These are phyloP conservation scores for Cyberlindnera euphorbiiphila DNA, from an alignment of 805 yeast species.

Conservation along the genomic window DNA sequence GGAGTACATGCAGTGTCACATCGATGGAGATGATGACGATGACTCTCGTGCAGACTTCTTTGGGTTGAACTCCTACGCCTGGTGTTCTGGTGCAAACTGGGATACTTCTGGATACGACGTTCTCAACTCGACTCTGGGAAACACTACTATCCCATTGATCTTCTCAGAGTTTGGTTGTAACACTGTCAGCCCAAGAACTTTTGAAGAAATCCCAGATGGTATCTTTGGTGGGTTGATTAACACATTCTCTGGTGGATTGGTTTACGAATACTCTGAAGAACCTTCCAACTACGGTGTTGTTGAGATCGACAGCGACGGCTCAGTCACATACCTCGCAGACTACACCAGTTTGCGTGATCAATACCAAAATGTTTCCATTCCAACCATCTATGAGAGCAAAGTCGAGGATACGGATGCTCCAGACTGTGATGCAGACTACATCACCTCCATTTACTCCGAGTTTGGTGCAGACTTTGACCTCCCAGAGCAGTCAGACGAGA, in stretches of 20 bases:
- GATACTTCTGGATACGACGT: slow-evolving; percentile 62
- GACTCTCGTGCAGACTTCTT: slow-evolving; percentile 80
- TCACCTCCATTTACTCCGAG: slow-evolving; percentile 34
- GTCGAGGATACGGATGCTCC: slow-evolving; percentile 31
- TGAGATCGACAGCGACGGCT: slow-evolving; percentile 41
- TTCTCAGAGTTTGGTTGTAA: slow-evolving; percentile 87
- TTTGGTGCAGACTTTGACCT: slow-evolving; percentile 46
- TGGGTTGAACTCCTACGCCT: slow-evolving; percentile 91
- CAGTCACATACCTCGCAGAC: slow-evolving; percentile 42
- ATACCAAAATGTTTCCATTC: slow-evolving; percentile 34
- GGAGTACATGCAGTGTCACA: slow-evolving; percentile 79
- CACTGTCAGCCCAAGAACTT: slow-evolving; percentile 70
- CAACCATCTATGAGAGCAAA: slow-evolving; percentile 35
- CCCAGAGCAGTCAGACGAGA: slow-evolving; percentile 45
- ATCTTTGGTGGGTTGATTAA: slow-evolving; percentile 62
- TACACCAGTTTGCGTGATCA: slow-evolving; percentile 46
- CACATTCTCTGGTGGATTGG: slow-evolving; percentile 83
- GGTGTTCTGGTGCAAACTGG: slow-evolving; percentile 87
- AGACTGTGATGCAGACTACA: slow-evolving; percentile 38
- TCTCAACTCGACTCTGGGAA: slow-evolving; percentile 52
- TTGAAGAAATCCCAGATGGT: slow-evolving; percentile 71
- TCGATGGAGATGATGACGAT: slow-evolving; percentile 47
- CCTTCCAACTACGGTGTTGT: slow-evolving; percentile 76
- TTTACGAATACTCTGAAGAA: slow-evolving; percentile 87
- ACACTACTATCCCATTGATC: slow-evolving; percentile 63